A percentile compares a stretch with the other conserved stretches of the same genome.
Evolutionary conservation across 805 yeast genomes (phyloP).

Genomic region (Metschnikowia shivogae): DNA sequence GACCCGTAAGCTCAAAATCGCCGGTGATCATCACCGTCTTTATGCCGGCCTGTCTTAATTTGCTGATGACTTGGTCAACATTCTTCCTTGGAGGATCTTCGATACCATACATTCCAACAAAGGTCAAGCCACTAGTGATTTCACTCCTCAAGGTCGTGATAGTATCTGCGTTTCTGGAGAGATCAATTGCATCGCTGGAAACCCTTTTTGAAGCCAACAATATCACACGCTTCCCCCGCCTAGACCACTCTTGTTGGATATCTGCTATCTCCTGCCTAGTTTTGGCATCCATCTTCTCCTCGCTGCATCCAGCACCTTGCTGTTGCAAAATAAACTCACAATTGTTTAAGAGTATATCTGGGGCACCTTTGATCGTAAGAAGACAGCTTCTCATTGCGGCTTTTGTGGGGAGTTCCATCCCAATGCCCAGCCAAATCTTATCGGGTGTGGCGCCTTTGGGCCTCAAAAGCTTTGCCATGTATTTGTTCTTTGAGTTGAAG

Average conservation of each 20-base stretch:
- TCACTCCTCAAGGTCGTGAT: constrained; percentile 14
- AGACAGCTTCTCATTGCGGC: constrained; percentile 15
- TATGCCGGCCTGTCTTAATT: constrained; percentile 38
- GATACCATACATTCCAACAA: constrained; percentile 40
- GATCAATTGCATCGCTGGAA: constrained; percentile 13
- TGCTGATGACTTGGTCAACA: constrained; percentile 28
- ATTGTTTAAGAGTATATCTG: constrained; percentile 37
- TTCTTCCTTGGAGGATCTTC: constrained; percentile 42
- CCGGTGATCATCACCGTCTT: constrained; percentile 47
- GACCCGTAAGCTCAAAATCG: constrained; percentile 50
- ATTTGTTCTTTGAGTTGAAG: constrained; percentile 47
- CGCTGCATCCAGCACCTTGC: background rate
- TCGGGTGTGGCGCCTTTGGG: constrained; percentile 6
- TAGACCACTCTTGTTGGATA: constrained; percentile 34
- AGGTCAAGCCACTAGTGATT: constrained; percentile 18
- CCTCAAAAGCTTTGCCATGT: constrained; percentile 34
- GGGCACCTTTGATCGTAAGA: constrained; percentile 43
- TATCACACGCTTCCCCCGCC: constrained; percentile 34
- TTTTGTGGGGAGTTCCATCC: constrained; percentile 13
- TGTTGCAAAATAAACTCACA: constrained; percentile 20
- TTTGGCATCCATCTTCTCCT: constrained; percentile 15
- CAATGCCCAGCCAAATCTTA: constrained; percentile 2
- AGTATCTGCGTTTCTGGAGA: constrained; percentile 12
- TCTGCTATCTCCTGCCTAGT: constrained; percentile 18
- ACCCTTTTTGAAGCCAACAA: constrained; percentile 24